Percentiles rank a stretch among this genome's conserved stretches.
phyloP scores from a whole-genome alignment of 257 asterid species.

The Ajuga chamaepitys region DNA sequence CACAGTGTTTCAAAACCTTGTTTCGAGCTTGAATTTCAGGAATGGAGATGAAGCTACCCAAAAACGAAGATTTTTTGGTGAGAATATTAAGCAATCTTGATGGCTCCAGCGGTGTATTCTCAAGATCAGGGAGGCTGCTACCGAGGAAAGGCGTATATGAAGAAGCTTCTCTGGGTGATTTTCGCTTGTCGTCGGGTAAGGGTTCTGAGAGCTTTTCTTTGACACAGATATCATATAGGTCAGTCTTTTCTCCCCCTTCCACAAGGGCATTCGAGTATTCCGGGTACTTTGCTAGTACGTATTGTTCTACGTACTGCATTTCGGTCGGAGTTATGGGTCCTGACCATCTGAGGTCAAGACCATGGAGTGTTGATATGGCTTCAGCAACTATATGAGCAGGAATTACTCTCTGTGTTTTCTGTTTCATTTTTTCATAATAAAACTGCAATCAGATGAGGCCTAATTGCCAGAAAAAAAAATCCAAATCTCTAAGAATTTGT shows the following conservation, averaged over 20 bases:
- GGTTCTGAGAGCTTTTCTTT: conserved; percentile 43
- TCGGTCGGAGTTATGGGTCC: conserved; percentile 85
- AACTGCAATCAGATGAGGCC: background rate
- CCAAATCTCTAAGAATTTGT: too few relatives aligned
- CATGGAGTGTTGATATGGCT: conserved; percentile 82
- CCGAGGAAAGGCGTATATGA: conserved; percentile 34
- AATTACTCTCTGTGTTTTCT: conserved; percentile 58
- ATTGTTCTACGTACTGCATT: conserved; percentile 74
- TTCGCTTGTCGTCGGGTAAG: conserved; percentile 33
- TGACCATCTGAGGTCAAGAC: conserved; percentile 86
- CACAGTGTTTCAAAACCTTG: conserved; percentile 68
- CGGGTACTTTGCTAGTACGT: conserved; percentile 74
- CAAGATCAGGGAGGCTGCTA: conserved; percentile 45
- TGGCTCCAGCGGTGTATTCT: conserved; percentile 61
- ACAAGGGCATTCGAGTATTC: conserved; percentile 74
- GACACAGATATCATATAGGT: conserved; percentile 53
- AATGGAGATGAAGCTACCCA: conserved; percentile 68
- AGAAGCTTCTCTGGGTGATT: conserved; percentile 40
- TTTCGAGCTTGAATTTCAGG: conserved; percentile 88
- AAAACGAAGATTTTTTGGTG: conserved; percentile 51
- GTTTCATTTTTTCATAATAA: conserved; percentile 9
- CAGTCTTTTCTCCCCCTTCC: conserved; percentile 69
- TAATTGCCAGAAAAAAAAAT: too few relatives aligned
- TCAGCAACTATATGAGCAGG: conserved; percentile 88
- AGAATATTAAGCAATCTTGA: conserved; percentile 67